Conservation (phyloP, 495 filamentous ascomycete species). For the Aspergillus hancockii region DNA sequence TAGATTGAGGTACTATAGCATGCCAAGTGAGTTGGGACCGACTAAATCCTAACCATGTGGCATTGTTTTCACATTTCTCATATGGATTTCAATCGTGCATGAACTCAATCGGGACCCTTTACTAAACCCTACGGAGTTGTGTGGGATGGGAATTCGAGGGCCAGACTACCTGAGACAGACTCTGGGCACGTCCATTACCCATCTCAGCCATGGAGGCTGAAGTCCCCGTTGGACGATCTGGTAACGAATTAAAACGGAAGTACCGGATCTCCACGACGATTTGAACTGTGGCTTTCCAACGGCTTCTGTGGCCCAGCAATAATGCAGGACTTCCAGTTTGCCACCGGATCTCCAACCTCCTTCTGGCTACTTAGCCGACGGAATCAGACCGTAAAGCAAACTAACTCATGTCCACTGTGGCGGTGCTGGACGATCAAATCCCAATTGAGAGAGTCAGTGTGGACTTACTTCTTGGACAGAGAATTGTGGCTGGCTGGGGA, state of each 20-base stretch:
- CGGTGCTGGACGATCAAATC: slow-evolving; percentile 1
- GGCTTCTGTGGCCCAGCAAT: slow-evolving; percentile 2
- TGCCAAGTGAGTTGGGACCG: neutral
- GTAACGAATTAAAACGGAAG: neutral
- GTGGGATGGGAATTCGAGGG: neutral
- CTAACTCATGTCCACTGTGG: neutral
- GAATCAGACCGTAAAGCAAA: neutral
- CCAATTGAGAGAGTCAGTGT: neutral
- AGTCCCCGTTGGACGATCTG: neutral
- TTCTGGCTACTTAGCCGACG: neutral
- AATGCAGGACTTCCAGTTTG: neutral
- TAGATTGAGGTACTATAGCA: neutral
- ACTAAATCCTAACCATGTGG: neutral
- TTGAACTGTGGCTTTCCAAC: slow-evolving; percentile 4
- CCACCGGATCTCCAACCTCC: neutral
- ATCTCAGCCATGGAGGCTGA: neutral
- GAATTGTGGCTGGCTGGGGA: slow-evolving; percentile 1
- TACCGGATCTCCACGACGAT: neutral
- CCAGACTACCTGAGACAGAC: neutral
- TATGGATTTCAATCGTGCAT: neutral
- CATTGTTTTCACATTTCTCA: neutral
- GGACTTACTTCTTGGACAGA: neutral
- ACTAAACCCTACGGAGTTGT: no score
- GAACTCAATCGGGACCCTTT: neutral
- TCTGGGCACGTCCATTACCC: neutral